phyloP scores from a whole-genome alignment of 495 filamentous ascomycete genomes.

The Annulohypoxylon maeteangense region DNA sequence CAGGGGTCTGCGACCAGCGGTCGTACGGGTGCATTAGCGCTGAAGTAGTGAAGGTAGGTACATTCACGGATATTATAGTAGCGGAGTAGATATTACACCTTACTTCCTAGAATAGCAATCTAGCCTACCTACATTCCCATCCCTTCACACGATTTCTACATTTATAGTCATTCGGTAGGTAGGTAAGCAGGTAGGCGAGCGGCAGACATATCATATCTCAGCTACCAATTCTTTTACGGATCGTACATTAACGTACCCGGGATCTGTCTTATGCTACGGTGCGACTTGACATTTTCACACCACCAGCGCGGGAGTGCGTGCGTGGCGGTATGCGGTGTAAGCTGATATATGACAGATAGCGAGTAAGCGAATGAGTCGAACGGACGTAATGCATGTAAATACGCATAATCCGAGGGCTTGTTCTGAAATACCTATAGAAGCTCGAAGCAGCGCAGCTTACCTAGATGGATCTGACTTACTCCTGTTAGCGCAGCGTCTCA shows the following conservation, averaged over 20 bases:
- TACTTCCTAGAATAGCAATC: background rate
- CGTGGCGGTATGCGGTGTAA: conserved; percentile 39
- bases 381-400: too few relatives aligned
- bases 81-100: too few relatives aligned
- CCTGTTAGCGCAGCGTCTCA: background rate
- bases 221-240: conserved; percentile 1
- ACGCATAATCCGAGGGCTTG: background rate
- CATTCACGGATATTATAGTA: background rate
- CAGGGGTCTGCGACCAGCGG: background rate
- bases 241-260: conserved; percentile 25
- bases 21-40: background rate
- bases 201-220: conserved; percentile 28
- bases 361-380: background rate
- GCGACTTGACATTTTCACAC: background rate
- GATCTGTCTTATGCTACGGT: background rate
- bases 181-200: background rate
- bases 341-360: conserved; percentile 12
- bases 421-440: background rate
- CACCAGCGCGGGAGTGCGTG: background rate
- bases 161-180: background rate
- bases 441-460: background rate
- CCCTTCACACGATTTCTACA: background rate
- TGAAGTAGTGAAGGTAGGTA: background rate
- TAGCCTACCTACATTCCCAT: background rate
- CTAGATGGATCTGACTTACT: background rate